Percentiles rank a stretch among this genome's conserved stretches.
Evolutionary conservation across 345 rosid genomes (phyloP).

Genomic region (Draba incana): DNA sequence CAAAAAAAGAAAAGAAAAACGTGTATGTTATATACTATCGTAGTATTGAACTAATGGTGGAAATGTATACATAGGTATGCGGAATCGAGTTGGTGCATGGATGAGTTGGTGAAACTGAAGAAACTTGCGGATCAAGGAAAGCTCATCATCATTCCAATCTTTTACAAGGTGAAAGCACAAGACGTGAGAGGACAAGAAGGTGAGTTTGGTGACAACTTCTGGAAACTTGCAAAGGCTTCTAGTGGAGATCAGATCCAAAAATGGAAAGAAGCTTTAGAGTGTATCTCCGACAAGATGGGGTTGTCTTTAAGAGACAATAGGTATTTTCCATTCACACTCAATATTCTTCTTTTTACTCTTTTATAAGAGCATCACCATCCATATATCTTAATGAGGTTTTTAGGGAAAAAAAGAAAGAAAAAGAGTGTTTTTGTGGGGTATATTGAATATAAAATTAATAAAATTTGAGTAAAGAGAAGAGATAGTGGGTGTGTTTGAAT

Average conservation of each 20-base stretch:
- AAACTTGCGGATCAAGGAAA: constrained; percentile 10
- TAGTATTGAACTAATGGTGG: too few relatives aligned
- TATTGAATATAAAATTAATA: too few relatives aligned
- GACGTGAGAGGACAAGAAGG: constrained; percentile 10
- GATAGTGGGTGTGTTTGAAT: too few relatives aligned
- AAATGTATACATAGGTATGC: constrained; percentile 18
- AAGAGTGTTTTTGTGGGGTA: too few relatives aligned
- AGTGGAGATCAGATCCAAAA: constrained; percentile 18
- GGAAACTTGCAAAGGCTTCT: constrained; percentile 5
- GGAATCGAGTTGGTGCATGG: constrained; percentile 24
- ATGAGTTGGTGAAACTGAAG: constrained; percentile 25
- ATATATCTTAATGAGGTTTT: too few relatives aligned
- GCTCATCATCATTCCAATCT: constrained; percentile 25
- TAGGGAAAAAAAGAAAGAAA: too few relatives aligned
- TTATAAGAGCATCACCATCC: too few relatives aligned
- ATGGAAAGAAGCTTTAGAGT: constrained; percentile 26
- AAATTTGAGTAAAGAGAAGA: too few relatives aligned
- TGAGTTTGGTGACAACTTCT: constrained; percentile 34
- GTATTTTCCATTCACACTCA: neutral
- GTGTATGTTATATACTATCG: too few relatives aligned
- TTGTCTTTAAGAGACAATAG: constrained; percentile 16
- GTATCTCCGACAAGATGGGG: constrained; percentile 33
- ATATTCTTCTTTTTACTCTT: neutral
- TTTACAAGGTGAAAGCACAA: neutral
- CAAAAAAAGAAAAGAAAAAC: too few relatives aligned